These are phyloP conservation scores for Metschnikowia cerradonensis DNA, from an alignment of 805 yeast genomes.

Conservation along the genomic window DNA sequence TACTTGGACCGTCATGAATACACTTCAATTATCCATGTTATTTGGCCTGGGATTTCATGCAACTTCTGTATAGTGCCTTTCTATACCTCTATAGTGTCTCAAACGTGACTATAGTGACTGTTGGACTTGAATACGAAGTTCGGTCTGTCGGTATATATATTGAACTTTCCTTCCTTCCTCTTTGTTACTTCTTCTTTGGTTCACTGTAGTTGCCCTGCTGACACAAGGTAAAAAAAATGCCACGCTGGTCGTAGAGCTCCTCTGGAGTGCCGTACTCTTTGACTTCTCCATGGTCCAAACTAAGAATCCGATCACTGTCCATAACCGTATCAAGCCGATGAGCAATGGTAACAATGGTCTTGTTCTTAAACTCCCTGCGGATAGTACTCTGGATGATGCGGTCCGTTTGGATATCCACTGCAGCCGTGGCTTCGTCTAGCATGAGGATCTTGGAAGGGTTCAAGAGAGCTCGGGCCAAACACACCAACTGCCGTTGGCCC, in stretches of 20 bases:
- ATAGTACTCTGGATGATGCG: constrained; percentile 26
- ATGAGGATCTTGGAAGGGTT: constrained; percentile 15
- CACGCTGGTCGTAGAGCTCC: constrained; percentile 38
- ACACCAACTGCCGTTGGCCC: constrained; percentile 24
- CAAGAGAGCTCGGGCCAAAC: constrained; percentile 24
- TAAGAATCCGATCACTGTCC: constrained; percentile 26
- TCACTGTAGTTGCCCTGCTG: constrained; percentile 33
- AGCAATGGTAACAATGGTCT: constrained; percentile 27
- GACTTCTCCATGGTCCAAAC: constrained; percentile 22
- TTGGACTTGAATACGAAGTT: too few relatives aligned
- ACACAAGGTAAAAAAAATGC: constrained; percentile 53
- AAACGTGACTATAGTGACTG: too few relatives aligned
- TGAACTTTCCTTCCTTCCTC: not conserved
- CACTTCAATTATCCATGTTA: too few relatives aligned
- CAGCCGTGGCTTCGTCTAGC: constrained; percentile 26
- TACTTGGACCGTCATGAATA: too few relatives aligned
- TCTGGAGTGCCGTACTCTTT: constrained; percentile 41
- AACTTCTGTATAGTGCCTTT: too few relatives aligned
- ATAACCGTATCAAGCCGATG: constrained; percentile 26
- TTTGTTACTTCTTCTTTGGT: not conserved
- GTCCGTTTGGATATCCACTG: constrained; percentile 26
- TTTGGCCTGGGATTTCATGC: too few relatives aligned
- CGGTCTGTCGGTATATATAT: too few relatives aligned
- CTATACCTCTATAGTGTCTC: too few relatives aligned
- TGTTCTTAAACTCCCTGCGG: constrained; percentile 22